Evolutionary conservation across 176 grass and related monocot genomes (phyloP), one percentile per base, ranked within the genome.

Genomic region (Carex pumila): DNA sequence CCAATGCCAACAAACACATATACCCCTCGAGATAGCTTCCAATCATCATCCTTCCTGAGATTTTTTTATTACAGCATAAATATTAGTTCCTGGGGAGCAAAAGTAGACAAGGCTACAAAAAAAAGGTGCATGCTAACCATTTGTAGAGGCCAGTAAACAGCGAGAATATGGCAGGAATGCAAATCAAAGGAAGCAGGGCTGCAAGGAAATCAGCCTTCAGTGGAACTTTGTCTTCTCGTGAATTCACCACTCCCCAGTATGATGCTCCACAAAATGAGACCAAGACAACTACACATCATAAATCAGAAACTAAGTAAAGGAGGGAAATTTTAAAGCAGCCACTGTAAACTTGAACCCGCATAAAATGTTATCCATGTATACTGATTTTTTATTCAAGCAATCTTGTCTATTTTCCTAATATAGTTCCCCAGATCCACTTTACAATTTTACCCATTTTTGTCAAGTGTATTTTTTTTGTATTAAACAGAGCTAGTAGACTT

Each of bases 1-100:
- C 96, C 96, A 89, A 99, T 99, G 74, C 93, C 89, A 85, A 95
- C 78, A 65, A 99, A 99, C 77, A 93, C 88, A 88, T 90, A 95
- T 77, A 99, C 93, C 71, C 93, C 96, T 72, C 66, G 89, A 65
- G 93, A 92, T 79, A 99, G 86, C 84, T 92, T 95, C 93, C 96
- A 95, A 83, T 95, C 96, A 91, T 99, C 96, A 89, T 99, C 96
- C 85, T 92, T 99, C 96, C 93, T 95, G 92, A 67, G 90, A 90
- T 86, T 61, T 72, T 67, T 91, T 90, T 77, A 77, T 54, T 54
- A 11, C 32, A 32, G n/a, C 15, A 55, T 15, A 52, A 18, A 77
- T 17, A 73, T 77, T 77, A 56, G 72, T 52, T 77, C 47, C n/a
- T 84, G 31, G 19, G 78, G 25, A 56, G 62, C 65, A 55, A 87